A percentile compares a stretch with the other conserved stretches of the same genome.
Conservation (phyloP, 352 stramenopile species). For the Phytophthora cryptogea region DNA sequence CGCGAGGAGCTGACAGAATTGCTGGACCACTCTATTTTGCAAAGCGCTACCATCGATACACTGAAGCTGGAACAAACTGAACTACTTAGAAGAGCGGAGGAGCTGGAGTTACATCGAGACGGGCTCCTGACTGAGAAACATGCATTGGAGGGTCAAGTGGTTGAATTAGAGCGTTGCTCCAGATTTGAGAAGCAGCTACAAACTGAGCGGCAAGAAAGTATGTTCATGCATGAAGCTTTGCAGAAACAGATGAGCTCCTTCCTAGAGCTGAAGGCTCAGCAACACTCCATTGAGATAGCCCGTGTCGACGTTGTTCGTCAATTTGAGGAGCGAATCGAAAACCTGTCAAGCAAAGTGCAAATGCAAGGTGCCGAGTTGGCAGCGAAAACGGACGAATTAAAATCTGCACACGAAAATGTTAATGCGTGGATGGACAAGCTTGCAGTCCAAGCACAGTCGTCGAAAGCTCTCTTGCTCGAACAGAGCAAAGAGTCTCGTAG, state of each 20-base stretch:
- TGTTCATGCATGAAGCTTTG: slow-evolving; percentile 18
- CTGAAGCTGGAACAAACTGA: slow-evolving; percentile 17
- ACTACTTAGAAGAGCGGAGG: background rate
- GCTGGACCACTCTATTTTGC: slow-evolving; percentile 26
- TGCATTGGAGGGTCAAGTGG: background rate
- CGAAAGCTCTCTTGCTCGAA: background rate
- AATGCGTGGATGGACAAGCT: slow-evolving; percentile 2
- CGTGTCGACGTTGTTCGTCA: slow-evolving; percentile 17
- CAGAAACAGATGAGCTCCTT: slow-evolving; percentile 21
- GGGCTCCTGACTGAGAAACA: slow-evolving; percentile 9
- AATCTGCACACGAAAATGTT: background rate
- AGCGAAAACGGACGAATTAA: slow-evolving; percentile 2
- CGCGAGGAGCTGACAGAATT: slow-evolving; percentile 30
- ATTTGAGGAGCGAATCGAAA: slow-evolving; percentile 14
- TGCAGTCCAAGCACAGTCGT: slow-evolving; percentile 3
- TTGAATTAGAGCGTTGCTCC: background rate
- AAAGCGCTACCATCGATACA: slow-evolving; percentile 23
- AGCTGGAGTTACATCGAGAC: slow-evolving; percentile 19
- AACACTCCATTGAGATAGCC: slow-evolving; percentile 21
- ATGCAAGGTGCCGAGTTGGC: slow-evolving; percentile 4
- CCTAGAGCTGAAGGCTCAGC: slow-evolving; percentile 10
- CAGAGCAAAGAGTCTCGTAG: background rate
- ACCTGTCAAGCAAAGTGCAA: slow-evolving; percentile 1
- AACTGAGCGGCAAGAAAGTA: slow-evolving; percentile 12
- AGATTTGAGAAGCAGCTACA: slow-evolving; percentile 19